Evolutionary conservation across 1,284 basidiomycete species (phyloP).

Genomic region (Vanrija humicola): DNA sequence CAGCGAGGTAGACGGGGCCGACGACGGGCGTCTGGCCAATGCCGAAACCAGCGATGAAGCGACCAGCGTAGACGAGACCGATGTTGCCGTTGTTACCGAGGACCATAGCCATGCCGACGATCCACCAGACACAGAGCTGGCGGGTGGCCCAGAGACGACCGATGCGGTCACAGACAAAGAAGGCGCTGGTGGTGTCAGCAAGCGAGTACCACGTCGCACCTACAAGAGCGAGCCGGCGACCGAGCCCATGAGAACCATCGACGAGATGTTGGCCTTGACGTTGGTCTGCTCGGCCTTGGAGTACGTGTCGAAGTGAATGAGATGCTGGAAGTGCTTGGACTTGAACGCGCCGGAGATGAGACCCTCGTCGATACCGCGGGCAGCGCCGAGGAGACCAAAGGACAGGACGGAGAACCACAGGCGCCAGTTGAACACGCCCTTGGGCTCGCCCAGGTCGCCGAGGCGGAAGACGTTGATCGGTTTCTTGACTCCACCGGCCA

Average conservation of each 20-base stretch:
- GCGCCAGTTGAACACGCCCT: conserved; percentile 13
- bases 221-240: conserved; percentile 10
- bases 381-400: conserved; percentile 8
- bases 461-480: conserved; percentile 13
- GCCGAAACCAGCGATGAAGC: conserved; percentile 10
- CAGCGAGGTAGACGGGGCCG: conserved; percentile 10
- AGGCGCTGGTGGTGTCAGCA: conserved; percentile 2
- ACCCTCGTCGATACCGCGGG: conserved; percentile 11
- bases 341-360: conserved; percentile 8
- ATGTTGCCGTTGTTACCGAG: conserved; percentile 3
- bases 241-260: conserved; percentile 7
- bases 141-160: conserved; percentile 11
- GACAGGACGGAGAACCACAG: conserved; percentile 8
- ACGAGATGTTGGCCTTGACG: conserved; percentile 10
- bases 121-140: conserved; percentile 9
- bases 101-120: conserved; percentile 6
- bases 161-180: conserved; percentile 10
- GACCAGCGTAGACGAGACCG: conserved; percentile 6
- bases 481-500: conserved; percentile 13
- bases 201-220: not conserved
- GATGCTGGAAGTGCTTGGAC: conserved; percentile 7
- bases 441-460: conserved; percentile 10
- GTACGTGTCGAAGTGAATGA: conserved; percentile 5
- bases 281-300: conserved; percentile 8
- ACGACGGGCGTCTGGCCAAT: conserved; percentile 8